These are phyloP conservation scores for Phaeosphaeria sp. DNA, from an alignment of 2,329 filamentous ascomycete species.

Conservation along the genomic window DNA sequence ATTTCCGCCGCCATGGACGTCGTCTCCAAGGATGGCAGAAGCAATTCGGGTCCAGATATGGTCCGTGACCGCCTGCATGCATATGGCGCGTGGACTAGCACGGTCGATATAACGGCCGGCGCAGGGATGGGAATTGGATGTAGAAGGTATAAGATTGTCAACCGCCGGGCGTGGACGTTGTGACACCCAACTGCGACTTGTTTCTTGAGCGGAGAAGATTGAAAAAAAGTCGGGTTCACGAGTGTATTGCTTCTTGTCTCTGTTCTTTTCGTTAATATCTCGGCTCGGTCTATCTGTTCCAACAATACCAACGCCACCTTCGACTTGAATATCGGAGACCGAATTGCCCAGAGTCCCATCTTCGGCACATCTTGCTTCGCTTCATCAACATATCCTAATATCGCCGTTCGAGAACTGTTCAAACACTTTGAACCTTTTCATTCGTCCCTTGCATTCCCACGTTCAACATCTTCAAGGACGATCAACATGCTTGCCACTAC, in stretches of 20 bases:
- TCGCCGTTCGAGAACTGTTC: background rate
- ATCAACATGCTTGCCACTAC: conserved; percentile 38
- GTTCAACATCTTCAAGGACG: background rate
- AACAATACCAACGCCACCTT: background rate
- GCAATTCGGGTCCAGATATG: conserved; percentile 31
- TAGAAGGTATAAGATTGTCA: conserved; percentile 38
- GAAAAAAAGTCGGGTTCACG: background rate
- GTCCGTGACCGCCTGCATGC: conserved; percentile 36
- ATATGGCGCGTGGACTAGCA: conserved; percentile 34
- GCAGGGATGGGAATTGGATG: conserved; percentile 24
- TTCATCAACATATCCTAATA: background rate
- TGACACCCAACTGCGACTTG: conserved; percentile 23
- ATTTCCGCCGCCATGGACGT: conserved; percentile 19
- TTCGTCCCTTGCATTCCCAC: background rate
- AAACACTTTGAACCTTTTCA: background rate
- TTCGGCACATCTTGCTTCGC: background rate
- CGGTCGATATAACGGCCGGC: conserved; percentile 37
- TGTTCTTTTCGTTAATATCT: background rate
- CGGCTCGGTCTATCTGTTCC: background rate
- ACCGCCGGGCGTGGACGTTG: conserved; percentile 23
- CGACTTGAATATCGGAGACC: background rate
- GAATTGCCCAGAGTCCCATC: background rate
- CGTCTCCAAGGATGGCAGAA: conserved; percentile 13
- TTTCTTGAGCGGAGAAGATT: conserved; percentile 9
- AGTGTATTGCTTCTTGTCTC: background rate